Evolutionary conservation across 2,329 filamentous ascomycete genomes (phyloP), one percentile per base, ranked within the genome.

Genomic region (Epichloe sp.): DNA sequence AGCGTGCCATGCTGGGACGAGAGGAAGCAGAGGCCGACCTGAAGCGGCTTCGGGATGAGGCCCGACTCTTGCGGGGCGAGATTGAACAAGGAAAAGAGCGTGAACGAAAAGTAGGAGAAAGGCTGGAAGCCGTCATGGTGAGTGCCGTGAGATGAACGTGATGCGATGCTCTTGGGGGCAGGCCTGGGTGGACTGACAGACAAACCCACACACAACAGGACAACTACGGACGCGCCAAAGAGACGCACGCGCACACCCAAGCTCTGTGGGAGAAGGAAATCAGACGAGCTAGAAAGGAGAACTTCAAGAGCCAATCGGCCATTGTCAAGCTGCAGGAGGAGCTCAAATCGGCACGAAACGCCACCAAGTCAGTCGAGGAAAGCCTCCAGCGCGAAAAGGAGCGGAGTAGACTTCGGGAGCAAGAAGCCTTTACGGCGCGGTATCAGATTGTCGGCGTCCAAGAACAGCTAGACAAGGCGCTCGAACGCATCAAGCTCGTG

Each of bases 271-370:
- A 88, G 59, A 87, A 87, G 63, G 84, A 88, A 63, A 81, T 86
- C 43, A 77, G 83, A 50, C 75, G 80, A 51, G 76, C 79, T 10
- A 74, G 82, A 47, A 88, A 88, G 59, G 85, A 88, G 58, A 81
- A 80, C 2, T 87, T 86, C 73, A 87, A 86, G 62, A 77, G 79
- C n/a, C 82, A 86, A 58, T 86, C 83, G 3, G 67, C 71, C 11
- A 75, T 83, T 35, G 78, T 87, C 58, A 86, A 86, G 62, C 63
- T 84, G n/a, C 83, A 87, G 62, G 84, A 87, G 58, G 83, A 88
- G 59, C 73, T 86, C 56, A 87, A 87, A 62, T 69, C 78, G 0
- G 70, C 77, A 48, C 76, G 81, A 44, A 67, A 68, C 26, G 68
- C 70, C n/a, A 67, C 75, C 48, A 80, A 78, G 56, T 69, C 74